phyloP scores from a whole-genome alignment of 2,329 filamentous ascomycete species.

The Verticillium nonalfalfae region DNA sequence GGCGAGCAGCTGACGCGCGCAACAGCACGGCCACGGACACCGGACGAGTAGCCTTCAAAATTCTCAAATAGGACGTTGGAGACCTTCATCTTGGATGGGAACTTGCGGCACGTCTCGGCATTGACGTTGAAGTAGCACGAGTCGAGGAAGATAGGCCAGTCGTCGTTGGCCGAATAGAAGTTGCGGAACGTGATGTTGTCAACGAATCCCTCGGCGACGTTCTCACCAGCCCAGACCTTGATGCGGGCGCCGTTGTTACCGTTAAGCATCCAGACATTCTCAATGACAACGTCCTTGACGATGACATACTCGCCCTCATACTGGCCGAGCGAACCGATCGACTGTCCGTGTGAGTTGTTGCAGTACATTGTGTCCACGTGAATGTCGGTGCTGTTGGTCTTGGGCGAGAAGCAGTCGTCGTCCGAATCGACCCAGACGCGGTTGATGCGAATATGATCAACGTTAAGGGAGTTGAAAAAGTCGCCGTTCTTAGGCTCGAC shows the following conservation, averaged over 20 bases:
- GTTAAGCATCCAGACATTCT: constrained; percentile 46
- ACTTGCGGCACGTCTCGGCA: constrained; percentile 50
- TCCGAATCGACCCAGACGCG: constrained; percentile 47
- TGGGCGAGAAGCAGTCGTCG: constrained; percentile 60
- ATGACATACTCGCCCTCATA: constrained; percentile 38
- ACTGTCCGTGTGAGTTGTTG: constrained; percentile 55
- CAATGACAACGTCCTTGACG: constrained; percentile 43
- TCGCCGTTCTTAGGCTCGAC: constrained; percentile 58
- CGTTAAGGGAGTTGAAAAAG: constrained; percentile 14
- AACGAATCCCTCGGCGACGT: constrained; percentile 50
- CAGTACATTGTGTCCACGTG: constrained; percentile 53
- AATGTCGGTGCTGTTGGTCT: constrained; percentile 54
- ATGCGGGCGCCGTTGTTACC: constrained; percentile 53
- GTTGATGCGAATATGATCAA: constrained; percentile 10
- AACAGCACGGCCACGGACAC: constrained; percentile 45
- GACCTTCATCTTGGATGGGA: constrained; percentile 47
- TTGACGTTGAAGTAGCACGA: constrained; percentile 45
- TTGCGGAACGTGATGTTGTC: constrained; percentile 56
- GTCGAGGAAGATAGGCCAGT: constrained; percentile 53
- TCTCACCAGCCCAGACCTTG: constrained; percentile 53
- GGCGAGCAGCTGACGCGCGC: constrained; percentile 48
- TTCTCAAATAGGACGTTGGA: constrained; percentile 52
- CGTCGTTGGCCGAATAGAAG: constrained; percentile 50
- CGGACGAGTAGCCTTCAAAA: constrained; percentile 47
- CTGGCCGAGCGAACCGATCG: constrained; percentile 54